These are phyloP conservation scores for Lachnellula cervina DNA, from an alignment of 2,329 filamentous ascomycete genomes.

Conservation along the genomic window DNA sequence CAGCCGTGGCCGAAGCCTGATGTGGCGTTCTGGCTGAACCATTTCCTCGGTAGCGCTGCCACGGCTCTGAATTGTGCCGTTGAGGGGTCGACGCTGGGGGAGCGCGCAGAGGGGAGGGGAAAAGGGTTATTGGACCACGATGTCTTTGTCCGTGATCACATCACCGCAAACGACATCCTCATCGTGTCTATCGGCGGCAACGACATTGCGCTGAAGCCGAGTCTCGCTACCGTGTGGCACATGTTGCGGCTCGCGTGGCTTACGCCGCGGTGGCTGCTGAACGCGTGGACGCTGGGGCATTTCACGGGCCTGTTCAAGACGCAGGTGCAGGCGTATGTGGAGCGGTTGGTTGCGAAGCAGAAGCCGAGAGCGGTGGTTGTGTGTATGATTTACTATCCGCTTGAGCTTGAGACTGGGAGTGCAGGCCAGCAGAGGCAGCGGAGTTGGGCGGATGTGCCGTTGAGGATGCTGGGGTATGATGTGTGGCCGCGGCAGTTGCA, in stretches of 20 bases:
- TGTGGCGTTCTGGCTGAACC: slow-evolving; percentile 18
- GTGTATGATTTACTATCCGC: slow-evolving; percentile 18
- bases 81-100: slow-evolving; percentile 10
- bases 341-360: slow-evolving; percentile 8
- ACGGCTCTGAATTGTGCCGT: slow-evolving; percentile 15
- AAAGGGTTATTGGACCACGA: slow-evolving; percentile 11
- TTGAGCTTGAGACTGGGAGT: slow-evolving; percentile 10
- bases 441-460: slow-evolving; percentile 13
- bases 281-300: slow-evolving; percentile 9
- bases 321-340: slow-evolving; percentile 14
- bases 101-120: background rate
- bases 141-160: slow-evolving; percentile 14
- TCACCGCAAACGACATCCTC: slow-evolving; percentile 13
- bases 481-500: slow-evolving; percentile 12
- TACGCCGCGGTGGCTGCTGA: slow-evolving; percentile 10
- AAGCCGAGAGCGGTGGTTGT: slow-evolving; percentile 13
- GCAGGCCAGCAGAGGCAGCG: slow-evolving; percentile 1
- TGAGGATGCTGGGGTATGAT: slow-evolving; percentile 13
- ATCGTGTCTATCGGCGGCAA: slow-evolving; percentile 15
- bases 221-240: slow-evolving; percentile 11
- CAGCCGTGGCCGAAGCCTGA: slow-evolving; percentile 15
- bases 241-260: slow-evolving; percentile 18
- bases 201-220: slow-evolving; percentile 17
- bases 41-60: slow-evolving; percentile 10
- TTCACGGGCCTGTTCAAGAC: slow-evolving; percentile 14